phyloP scores from a whole-genome alignment of 179 eudicot species.

The Vitellaria paradoxa region DNA sequence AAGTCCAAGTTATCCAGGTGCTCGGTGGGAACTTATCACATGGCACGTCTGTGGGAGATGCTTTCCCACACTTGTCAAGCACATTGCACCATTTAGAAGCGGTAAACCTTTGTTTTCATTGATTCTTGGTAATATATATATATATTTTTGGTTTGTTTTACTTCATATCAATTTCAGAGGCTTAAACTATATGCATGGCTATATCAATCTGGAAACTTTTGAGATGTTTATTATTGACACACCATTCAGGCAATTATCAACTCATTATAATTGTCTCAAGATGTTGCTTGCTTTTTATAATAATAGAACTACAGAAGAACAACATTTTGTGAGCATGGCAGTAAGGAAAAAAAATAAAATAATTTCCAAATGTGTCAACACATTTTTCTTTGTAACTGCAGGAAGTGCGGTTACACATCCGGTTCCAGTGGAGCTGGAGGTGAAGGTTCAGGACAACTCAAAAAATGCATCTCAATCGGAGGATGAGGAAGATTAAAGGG shows the following conservation, averaged over 20 bases:
- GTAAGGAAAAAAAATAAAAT: neutral
- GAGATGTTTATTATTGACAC: slow-evolving; percentile 1
- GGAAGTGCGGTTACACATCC: slow-evolving; percentile 21
- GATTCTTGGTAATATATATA: neutral
- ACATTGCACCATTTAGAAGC: neutral
- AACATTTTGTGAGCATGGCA: too few relatives aligned
- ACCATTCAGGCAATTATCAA: neutral
- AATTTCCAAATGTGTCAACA: neutral
- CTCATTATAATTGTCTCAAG: too few relatives aligned
- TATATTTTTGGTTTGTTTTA: neutral
- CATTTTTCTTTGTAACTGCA: slow-evolving; percentile 11
- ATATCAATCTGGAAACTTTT: neutral
- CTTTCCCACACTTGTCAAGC: neutral
- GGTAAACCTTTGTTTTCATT: neutral
- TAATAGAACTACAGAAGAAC: too few relatives aligned
- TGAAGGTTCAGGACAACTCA: slow-evolving; percentile 20
- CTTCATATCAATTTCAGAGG: neutral
- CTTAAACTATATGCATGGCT: neutral
- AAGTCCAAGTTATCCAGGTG: neutral
- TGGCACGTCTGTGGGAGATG: neutral
- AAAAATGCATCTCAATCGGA: slow-evolving; percentile 27
- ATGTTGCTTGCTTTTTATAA: too few relatives aligned
- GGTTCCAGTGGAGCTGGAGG: slow-evolving; percentile 26
- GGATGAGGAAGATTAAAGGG: slow-evolving; percentile 29
- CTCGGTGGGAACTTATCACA: neutral